Evolutionary conservation across 2,329 filamentous ascomycete genomes (phyloP).

Genomic region (Colletotrichum viniferum): DNA sequence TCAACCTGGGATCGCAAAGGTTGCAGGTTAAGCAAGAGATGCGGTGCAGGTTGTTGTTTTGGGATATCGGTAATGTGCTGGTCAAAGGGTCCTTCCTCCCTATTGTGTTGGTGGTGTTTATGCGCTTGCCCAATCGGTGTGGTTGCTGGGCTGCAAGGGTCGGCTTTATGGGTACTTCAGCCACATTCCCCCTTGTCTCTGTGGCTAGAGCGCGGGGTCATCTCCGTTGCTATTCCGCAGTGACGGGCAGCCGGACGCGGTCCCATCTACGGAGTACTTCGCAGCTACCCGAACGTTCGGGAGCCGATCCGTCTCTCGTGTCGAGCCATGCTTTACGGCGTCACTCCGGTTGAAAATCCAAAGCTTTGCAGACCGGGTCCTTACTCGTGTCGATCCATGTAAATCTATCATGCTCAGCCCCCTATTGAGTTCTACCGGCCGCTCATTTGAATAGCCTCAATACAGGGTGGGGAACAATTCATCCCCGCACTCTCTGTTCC

Average conservation of each 20-base stretch:
- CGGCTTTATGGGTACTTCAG: not conserved
- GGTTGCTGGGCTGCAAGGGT: conserved; percentile 21
- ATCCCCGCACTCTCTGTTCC: conserved; percentile 3
- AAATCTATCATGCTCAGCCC: not conserved
- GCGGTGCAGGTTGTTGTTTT: conserved; percentile 10
- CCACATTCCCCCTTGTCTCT: not conserved
- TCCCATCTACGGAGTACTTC: not conserved
- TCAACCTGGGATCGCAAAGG: not conserved
- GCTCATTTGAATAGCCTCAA: conserved; percentile 18
- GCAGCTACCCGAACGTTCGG: not conserved
- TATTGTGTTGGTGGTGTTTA: conserved; percentile 14
- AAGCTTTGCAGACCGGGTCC: not conserved
- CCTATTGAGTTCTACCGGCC: conserved; percentile 1
- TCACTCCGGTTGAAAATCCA: not conserved
- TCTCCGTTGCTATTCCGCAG: not conserved
- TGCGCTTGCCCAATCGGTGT: conserved; percentile 21
- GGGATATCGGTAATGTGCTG: conserved; percentile 5
- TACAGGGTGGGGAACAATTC: conserved; percentile 8
- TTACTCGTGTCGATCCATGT: not conserved
- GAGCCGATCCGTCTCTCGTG: not conserved
- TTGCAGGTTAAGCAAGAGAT: not conserved
- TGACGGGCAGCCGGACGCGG: not conserved
- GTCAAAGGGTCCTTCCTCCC: conserved; percentile 8
- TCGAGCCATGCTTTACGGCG: not conserved
- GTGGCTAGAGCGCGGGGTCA: conserved; percentile 2